Evolutionary conservation across 2,329 filamentous ascomycete species (phyloP), one percentile per base, ranked within the genome.

Genomic region (Basipetospora chlamydospora): DNA sequence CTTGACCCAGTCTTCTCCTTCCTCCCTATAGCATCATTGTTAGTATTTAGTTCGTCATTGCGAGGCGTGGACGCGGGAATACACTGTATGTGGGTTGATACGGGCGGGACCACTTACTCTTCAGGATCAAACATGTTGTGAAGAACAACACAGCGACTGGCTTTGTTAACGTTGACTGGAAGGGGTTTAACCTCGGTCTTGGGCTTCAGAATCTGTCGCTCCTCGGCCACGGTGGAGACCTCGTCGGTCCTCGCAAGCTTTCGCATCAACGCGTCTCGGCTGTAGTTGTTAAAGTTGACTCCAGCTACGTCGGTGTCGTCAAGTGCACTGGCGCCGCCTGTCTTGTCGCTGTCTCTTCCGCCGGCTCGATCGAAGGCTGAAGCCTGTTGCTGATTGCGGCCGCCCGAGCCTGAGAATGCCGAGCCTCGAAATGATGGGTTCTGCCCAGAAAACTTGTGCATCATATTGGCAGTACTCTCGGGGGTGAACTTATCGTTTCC

Each of bases 401-500:
- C 86, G 50, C 87, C 87, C 45, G 82, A 77, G 47, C 88, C 87
- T 42, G 85, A 93, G 59, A 95, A 94, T 35, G 81, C 76, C 43
- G 87, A 95, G 55, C 85, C 85, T 65, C 93, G 85, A 58, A 78
- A 90, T 56, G 73, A 72, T 60, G 70, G 70, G 60, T 75, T 77
- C 59, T 82, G 79, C 55, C 81, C 80, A 58, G 85, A 81, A 67
- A 93, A 92, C 62, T 85, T 85, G 66, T 92, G 85, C 54, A 93
- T 67, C 56, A 93, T 74, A 63, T 84, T 87, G 58, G 85, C 81
- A 60, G 85, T 94, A 61, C 86, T 90, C 65, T 96, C 90, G 53
- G 87, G 82, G 61, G 87, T 96, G 64, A 96, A 96, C 75, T 96
- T 96, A 82, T 98, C 90, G 67, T 95, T 98, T 62, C 90, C 90